A percentile compares a stretch with the other conserved stretches of the same genome.
Conservation (phyloP, 768 basidiomycete species). For the Lepiota brunneoincarnata region DNA sequence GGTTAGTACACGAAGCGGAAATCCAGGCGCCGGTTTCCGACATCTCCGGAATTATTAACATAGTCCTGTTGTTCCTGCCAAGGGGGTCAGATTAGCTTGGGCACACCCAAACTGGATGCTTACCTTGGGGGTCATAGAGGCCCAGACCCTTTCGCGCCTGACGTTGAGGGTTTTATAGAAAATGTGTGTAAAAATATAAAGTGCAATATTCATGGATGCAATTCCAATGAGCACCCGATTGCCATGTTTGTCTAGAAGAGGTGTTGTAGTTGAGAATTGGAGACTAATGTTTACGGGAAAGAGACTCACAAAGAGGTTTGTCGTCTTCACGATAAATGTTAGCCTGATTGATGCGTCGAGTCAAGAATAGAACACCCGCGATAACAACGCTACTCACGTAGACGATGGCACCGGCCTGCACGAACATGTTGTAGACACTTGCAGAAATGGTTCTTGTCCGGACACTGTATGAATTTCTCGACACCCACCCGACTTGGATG, state of each 20-base stretch:
- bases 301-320: constrained; percentile 36
- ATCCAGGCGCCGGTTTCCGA: constrained; percentile 57
- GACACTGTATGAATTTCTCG: constrained; percentile 60
- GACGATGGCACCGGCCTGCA: constrained; percentile 54
- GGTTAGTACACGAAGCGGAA: constrained; percentile 59
- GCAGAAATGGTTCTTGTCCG: constrained; percentile 47
- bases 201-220: constrained; percentile 46
- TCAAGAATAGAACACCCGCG: neutral
- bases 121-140: constrained; percentile 45
- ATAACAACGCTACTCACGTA: constrained; percentile 30
- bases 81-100: neutral
- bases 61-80: constrained; percentile 54
- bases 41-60: constrained; percentile 56
- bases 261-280: neutral
- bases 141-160: constrained; percentile 49
- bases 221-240: constrained; percentile 57
- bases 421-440: constrained; percentile 61
- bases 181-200: constrained; percentile 49
- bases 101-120: constrained; percentile 4
- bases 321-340: constrained; percentile 58
- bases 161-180: constrained; percentile 56
- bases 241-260: constrained; percentile 49
- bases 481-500: constrained; percentile 56
- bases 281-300: too few species aligned
- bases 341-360: constrained; percentile 24